A percentile compares a stretch with the other conserved stretches of the same genome.
Conservation (phyloP, 495 filamentous ascomycete genomes). For the Penicillium ochrochloron region DNA sequence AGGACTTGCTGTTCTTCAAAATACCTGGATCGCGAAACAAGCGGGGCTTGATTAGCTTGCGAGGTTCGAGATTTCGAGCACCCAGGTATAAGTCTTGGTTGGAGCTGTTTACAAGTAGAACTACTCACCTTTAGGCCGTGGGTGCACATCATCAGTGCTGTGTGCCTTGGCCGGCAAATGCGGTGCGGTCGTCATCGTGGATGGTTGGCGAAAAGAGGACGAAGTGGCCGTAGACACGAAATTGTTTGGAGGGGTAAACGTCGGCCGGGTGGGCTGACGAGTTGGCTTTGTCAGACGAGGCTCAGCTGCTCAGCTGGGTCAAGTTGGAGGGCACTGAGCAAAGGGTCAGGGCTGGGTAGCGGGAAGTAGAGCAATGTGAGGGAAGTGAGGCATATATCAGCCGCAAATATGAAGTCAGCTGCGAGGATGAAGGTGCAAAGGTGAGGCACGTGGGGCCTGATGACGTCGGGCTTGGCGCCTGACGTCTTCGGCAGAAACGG, state of each 20-base stretch:
- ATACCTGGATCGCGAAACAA: constrained; percentile 65
- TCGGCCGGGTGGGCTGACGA: constrained; percentile 12
- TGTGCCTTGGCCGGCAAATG: constrained; percentile 42
- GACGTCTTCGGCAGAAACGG: constrained; percentile 24
- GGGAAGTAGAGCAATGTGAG: not conserved
- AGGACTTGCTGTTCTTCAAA: constrained; percentile 80
- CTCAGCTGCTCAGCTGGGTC: constrained; percentile 11
- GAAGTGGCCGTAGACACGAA: constrained; percentile 20
- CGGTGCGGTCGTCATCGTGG: constrained; percentile 40
- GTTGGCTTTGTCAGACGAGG: constrained; percentile 16
- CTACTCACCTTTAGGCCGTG: constrained; percentile 76
- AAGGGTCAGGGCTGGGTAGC: not conserved
- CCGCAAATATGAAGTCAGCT: constrained; percentile 11
- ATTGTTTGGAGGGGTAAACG: constrained; percentile 16
- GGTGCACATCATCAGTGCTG: constrained; percentile 46
- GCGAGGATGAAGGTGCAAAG: constrained; percentile 4
- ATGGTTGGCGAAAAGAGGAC: constrained; percentile 11
- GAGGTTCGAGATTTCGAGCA: not conserved
- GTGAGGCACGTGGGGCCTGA: constrained; percentile 17
- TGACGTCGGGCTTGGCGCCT: constrained; percentile 30
- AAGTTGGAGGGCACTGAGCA: not conserved
- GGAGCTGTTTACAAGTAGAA: not conserved
- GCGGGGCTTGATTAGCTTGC: constrained; percentile 4
- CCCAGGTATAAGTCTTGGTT: not conserved
- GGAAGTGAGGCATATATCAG: constrained; percentile 5